phyloP scores from a whole-genome alignment of 108 stramenopile genomes.

The Skeletonema grethae region DNA sequence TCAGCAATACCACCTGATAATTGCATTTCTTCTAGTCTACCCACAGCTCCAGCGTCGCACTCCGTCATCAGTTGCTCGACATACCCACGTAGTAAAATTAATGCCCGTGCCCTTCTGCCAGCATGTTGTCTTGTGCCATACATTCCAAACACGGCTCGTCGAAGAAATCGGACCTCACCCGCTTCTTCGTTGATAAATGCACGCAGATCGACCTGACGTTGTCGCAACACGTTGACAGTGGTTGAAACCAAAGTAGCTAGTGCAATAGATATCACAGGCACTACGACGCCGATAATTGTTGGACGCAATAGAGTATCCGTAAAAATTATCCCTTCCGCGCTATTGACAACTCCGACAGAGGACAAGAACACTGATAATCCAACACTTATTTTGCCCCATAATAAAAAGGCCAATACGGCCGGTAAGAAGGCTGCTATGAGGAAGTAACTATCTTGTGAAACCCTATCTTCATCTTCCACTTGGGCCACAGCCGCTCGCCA shows the following conservation, averaged over 20 bases:
- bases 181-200: constrained; percentile 40
- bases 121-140: constrained; percentile 46
- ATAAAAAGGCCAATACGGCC: constrained; percentile 20
- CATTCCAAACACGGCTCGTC: constrained; percentile 39
- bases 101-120: constrained; percentile 23
- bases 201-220: constrained; percentile 38
- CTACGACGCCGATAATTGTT: constrained; percentile 42
- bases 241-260: constrained; percentile 38
- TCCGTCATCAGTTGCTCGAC: constrained; percentile 29
- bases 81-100: constrained; percentile 20
- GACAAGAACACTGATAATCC: constrained; percentile 12
- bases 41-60: constrained; percentile 28
- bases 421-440: constrained; percentile 10
- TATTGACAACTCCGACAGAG: constrained; percentile 1
- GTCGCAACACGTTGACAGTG: constrained; percentile 41
- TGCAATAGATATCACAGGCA: constrained; percentile 42
- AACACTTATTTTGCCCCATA: constrained; percentile 25
- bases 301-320: constrained; percentile 25
- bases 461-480: not conserved
- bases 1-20: constrained; percentile 35
- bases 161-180: constrained; percentile 37
- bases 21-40: constrained; percentile 15
- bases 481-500: constrained; percentile 3
- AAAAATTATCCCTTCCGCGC: constrained; percentile 9
- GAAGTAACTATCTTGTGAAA: not conserved